Conservation (phyloP, 495 filamentous ascomycete species). For the Xylaria grammica region DNA sequence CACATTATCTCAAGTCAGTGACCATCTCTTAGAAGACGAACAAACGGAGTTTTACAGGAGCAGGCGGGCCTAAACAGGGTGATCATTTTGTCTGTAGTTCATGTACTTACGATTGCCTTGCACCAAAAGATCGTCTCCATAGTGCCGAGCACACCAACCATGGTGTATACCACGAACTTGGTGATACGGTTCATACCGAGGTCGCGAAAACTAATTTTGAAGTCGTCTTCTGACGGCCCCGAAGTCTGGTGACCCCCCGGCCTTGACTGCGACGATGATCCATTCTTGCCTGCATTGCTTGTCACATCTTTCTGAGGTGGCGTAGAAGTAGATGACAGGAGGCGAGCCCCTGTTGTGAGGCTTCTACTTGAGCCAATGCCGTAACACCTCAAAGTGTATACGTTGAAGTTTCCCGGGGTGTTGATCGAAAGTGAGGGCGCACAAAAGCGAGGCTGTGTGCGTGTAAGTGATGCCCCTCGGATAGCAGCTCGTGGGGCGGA, state of each 20-base stretch:
- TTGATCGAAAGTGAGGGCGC: neutral
- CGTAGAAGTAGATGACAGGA: neutral
- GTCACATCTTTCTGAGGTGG: neutral
- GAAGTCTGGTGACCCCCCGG: neutral
- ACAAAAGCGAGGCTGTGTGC: neutral
- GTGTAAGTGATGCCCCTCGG: slow-evolving; percentile 11
- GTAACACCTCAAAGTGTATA: neutral
- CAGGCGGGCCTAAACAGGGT: no score
- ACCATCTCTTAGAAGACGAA: slow-evolving; percentile 3
- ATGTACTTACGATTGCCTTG: slow-evolving; percentile 31
- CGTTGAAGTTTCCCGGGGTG: neutral
- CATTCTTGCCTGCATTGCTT: neutral
- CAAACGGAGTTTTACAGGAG: no score
- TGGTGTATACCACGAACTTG: slow-evolving; percentile 31
- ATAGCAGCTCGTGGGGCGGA: neutral
- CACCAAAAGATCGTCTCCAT: slow-evolving; percentile 36
- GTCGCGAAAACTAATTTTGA: slow-evolving; percentile 31
- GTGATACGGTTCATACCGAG: slow-evolving; percentile 32
- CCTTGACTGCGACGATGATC: neutral
- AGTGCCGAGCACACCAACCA: slow-evolving; percentile 34
- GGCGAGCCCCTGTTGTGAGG: neutral
- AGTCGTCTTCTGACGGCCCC: slow-evolving; percentile 10
- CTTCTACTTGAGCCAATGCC: neutral
- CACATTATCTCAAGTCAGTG: neutral
- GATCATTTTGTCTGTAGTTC: slow-evolving; percentile 15